These are phyloP conservation scores for Hypoxylon cercidicola DNA, from an alignment of 495 filamentous ascomycete genomes.

Conservation along the genomic window DNA sequence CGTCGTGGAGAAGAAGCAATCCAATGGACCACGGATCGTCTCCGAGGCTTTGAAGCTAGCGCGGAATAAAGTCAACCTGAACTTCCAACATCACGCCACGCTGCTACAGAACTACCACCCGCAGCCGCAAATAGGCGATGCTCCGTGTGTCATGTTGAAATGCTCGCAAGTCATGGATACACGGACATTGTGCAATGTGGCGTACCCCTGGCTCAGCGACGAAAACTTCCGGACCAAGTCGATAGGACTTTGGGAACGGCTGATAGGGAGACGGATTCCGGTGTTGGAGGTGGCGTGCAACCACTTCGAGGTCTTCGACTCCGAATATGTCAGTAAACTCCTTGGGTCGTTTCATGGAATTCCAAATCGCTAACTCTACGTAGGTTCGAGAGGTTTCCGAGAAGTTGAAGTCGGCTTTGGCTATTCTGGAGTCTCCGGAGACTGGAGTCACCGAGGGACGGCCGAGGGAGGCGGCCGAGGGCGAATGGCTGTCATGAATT, in stretches of 20 bases:
- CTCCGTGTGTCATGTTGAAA: conserved; percentile 27
- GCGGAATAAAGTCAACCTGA: not conserved
- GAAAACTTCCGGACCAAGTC: conserved; percentile 7
- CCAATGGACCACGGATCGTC: not conserved
- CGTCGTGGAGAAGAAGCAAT: not conserved
- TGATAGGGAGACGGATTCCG: conserved; percentile 26
- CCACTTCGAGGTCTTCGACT: conserved; percentile 40
- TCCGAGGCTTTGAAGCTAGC: conserved; percentile 12
- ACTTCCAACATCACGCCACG: conserved; percentile 13
- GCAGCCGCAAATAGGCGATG: not conserved
- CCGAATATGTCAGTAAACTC: conserved; percentile 26
- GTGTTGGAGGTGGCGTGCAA: conserved; percentile 35
- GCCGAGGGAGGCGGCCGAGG: not conserved
- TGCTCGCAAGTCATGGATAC: conserved; percentile 31
- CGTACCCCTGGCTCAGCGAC: conserved; percentile 31
- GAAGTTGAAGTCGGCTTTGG: not conserved
- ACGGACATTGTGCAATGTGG: conserved; percentile 18
- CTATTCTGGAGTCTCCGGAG: not conserved
- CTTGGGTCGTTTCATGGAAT: not conserved
- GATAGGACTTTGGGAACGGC: conserved; percentile 25
- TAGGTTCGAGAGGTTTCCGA: not conserved
- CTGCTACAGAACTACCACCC: conserved; percentile 25
- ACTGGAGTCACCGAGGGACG: not conserved
- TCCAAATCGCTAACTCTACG: too few species aligned
- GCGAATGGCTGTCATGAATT: too few species aligned